Percentiles rank a stretch among this genome's conserved stretches.
Evolutionary conservation across 805 yeast genomes (phyloP).

Genomic region (Metschnikowia borealis): DNA sequence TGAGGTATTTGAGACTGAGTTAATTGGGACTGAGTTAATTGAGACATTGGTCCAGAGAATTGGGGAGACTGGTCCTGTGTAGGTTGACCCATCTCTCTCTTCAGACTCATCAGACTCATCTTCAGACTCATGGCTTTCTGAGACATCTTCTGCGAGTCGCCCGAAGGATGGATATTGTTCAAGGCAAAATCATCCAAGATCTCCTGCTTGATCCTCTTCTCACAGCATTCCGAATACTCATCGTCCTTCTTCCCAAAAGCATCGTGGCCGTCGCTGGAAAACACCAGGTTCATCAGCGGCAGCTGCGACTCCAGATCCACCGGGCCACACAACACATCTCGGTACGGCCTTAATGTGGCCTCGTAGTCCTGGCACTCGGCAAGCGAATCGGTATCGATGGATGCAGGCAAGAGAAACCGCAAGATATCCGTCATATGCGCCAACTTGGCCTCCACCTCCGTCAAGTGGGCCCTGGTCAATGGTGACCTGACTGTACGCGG

Average conservation of each 20-base stretch:
- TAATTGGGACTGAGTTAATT: no score
- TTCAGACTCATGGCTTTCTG: not conserved
- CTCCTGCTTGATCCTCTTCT: conserved; percentile 33
- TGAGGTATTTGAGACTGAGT: no score
- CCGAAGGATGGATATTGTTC: conserved; percentile 27
- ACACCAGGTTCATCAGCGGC: conserved; percentile 23
- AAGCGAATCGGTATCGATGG: conserved; percentile 19
- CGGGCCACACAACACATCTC: conserved; percentile 8
- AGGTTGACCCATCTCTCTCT: not conserved
- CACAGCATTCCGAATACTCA: conserved; percentile 7
- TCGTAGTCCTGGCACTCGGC: conserved; percentile 18
- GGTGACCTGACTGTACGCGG: conserved; percentile 80
- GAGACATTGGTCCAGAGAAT: no score
- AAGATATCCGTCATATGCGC: conserved; percentile 28
- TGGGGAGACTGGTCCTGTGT: no score
- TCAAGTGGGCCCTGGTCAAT: conserved; percentile 73
- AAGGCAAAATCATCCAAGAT: conserved; percentile 37
- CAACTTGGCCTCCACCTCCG: conserved; percentile 60
- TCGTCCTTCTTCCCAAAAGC: conserved; percentile 14
- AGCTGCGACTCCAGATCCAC: conserved; percentile 18
- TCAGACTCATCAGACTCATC: not conserved
- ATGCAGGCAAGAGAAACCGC: conserved; percentile 28
- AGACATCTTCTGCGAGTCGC: no score
- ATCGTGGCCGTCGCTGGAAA: conserved; percentile 21
- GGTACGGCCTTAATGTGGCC: conserved; percentile 10